Evolutionary conservation across 2,329 filamentous ascomycete species (phyloP), one percentile per base, ranked within the genome.

Genomic region (Aspergillus ustus): DNA sequence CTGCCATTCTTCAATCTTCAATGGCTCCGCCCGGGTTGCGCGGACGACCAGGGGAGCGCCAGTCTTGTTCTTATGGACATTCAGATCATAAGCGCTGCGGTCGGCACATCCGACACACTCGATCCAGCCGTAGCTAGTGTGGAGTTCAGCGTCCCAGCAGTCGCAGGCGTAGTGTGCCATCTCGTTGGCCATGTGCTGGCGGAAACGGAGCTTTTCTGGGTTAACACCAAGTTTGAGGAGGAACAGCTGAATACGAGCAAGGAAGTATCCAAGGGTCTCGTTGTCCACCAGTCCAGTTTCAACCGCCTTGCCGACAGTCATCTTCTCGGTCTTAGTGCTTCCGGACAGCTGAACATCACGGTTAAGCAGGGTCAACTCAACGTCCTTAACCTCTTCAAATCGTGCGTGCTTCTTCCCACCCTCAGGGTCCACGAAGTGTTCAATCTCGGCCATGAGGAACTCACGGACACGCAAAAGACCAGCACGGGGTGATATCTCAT

Each of bases 361-460:
- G 76, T 95, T 90, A 51, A 99, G 86, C 28, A 99, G 87, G 58
- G 89, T 87, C 61, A 99, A 85, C 81, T 96, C 90, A 51, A 95
- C 81, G 69, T 96, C 83, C 73, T 92, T 89, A 62, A 99, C 89
- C 72, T 97, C 91, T 50, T 87, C 80, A 80, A 99, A 99, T 60
- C 93, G 90, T 56, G 85, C 81, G 77, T 99, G 95, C 81, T 95
- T 96, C 87, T 99, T 99, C 80, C 93, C 92, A 74, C 92, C 88
- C 73, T 95, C 85, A 11, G 95, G 95, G 73, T 99, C 95, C 68
- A 99, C 95, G 75, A 92, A 99, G 79, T 99, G 95, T 82, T 99
- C 95, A 70, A 99, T 97, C 81, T 99, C 95, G 25, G 94, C 95
- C 95, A 99, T 98, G 71, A 97, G 81, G 81, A 99, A 98, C 78